Evolutionary conservation across 2,329 filamentous ascomycete species (phyloP), one percentile per base, ranked within the genome.

Genomic region (Fusarium nurragi): DNA sequence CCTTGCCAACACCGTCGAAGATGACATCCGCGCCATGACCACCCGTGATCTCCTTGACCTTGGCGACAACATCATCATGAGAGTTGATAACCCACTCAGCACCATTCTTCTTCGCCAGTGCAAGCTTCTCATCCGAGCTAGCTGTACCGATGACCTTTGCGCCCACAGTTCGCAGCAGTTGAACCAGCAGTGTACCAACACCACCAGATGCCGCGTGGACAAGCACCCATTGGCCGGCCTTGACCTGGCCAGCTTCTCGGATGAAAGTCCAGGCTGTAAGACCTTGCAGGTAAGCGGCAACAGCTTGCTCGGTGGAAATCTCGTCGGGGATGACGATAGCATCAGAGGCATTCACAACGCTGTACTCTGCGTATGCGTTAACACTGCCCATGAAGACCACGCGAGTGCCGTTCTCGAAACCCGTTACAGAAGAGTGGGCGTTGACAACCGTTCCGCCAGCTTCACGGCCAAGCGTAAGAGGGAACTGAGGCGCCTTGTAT

Each of bases 181-280:
- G 92, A 36, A 87, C 88, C 25, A 97, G 83, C 77, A 91, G 85
- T 39, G 90, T 79, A 0, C 91, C 92, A 1, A 93, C 91, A 16
- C 93, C 93, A 16, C 93, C 93, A 0, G 93, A 93, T 0, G 93
- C 93, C 0, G 93, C 93, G 70, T 95, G 92, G 16, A 97, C 87
- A 4, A 97, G 85, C 1, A 93, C 84, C 88, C 90, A 95, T 68
- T 96, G 92, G 1, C 89, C 91, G 66, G 86, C 83, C 74, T 92
- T 82, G 8, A 94, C 91, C 58, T 91, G 86, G 12, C 88, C 90
- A 5, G 90, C 86, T 75, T 97, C 93, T 54, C 89, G 86, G 58
- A 93, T 86, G 26, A 97, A 83, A 0, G 92, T 91, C 69, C 95
- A 82, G 0, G 93, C 92, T 3, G 93, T 97, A 34, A 97, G 80